Base-by-base conservation (phyloP, 306 rosid genomes). In the Cicer pinnatifidum region DNA sequence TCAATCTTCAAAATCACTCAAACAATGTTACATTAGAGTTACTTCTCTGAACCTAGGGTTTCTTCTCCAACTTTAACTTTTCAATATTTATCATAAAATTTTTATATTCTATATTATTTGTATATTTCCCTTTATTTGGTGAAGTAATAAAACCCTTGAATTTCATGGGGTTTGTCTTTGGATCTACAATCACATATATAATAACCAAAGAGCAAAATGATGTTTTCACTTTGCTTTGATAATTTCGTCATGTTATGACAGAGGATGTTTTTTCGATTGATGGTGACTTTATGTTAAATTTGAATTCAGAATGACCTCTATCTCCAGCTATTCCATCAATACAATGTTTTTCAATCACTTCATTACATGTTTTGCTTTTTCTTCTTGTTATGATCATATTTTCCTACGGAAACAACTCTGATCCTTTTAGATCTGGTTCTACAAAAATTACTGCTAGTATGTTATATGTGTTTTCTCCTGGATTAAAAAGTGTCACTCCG, bases 361-460 rank as follows among this genome's bases (percentile, higher is more conserved):
- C 77, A 16, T 6, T 5, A 12, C 5, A 11, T 23, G 63, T 57
- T 23, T 1, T 53, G 33, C 33, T 28, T 28, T 28, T 28, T 53
- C 11, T 75, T 39, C 4, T 28, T 28, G 33, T 28, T 28, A 28
- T 23, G 3, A n/a, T 4, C 19, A n/a, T 17, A 8, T 41, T 64
- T 60, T 66, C 69, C 66, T 67, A 40, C 1, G 57, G 47, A 57
- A 52, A 54, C 19, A 53, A 52, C 67, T 17, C 23, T 19, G 56
- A 6, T 28, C 71, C 59, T 51, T 79, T 70, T 71, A 75, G 83
- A 83, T 79, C 83, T 79, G 72, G 67, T 39, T 78, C 13, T 60
- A 67, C 60, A 15, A 9, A 59, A 61, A 51, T 10, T 7, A 19
- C 37, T 17, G 9, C 9, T 38, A 37, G 50, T 38, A 15, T 48